Conservation (phyloP, 257 asterid genomes). For the Orobanche coerulescens region DNA sequence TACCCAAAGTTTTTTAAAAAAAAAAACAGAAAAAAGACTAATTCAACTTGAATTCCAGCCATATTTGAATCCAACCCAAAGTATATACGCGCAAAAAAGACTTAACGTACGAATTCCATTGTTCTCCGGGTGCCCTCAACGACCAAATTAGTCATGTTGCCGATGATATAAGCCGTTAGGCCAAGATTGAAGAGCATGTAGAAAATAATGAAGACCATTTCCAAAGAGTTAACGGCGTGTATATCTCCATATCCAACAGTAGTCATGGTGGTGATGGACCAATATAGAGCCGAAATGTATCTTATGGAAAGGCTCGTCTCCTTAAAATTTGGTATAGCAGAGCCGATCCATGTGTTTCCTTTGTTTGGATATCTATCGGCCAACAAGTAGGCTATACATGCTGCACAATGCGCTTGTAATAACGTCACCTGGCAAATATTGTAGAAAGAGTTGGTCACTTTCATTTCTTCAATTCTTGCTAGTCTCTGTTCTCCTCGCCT, state of each 20-base stretch:
- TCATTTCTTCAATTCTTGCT: too few relatives aligned
- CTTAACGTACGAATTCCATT: slow-evolving; percentile 94
- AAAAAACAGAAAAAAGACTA: not conserved
- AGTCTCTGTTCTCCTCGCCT: too few relatives aligned
- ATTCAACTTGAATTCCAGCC: not conserved
- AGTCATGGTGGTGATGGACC: slow-evolving; percentile 91
- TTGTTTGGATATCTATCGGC: slow-evolving; percentile 63
- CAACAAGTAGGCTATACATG: slow-evolving; percentile 64
- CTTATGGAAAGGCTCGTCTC: slow-evolving; percentile 47
- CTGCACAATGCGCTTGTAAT: slow-evolving; percentile 74
- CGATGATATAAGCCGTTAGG: slow-evolving; percentile 82
- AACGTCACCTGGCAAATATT: slow-evolving; percentile 59
- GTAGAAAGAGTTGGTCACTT: too few relatives aligned
- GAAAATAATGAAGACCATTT: slow-evolving; percentile 69
- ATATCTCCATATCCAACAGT: slow-evolving; percentile 95
- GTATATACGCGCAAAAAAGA: not conserved
- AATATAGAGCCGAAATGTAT: slow-evolving; percentile 67
- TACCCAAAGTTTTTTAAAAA: slow-evolving; percentile 16
- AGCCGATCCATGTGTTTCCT: slow-evolving; percentile 75
- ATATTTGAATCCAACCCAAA: not conserved
- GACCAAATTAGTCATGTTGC: slow-evolving; percentile 92
- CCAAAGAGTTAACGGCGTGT: slow-evolving; percentile 70
- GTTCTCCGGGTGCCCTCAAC: slow-evolving; percentile 92
- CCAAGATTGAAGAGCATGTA: slow-evolving; percentile 88
- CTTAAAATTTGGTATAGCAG: slow-evolving; percentile 50